Evolutionary conservation across 148 eudicot species (phyloP), one percentile per base, ranked within the genome.

Genomic region (Rhododendron mucronatum): DNA sequence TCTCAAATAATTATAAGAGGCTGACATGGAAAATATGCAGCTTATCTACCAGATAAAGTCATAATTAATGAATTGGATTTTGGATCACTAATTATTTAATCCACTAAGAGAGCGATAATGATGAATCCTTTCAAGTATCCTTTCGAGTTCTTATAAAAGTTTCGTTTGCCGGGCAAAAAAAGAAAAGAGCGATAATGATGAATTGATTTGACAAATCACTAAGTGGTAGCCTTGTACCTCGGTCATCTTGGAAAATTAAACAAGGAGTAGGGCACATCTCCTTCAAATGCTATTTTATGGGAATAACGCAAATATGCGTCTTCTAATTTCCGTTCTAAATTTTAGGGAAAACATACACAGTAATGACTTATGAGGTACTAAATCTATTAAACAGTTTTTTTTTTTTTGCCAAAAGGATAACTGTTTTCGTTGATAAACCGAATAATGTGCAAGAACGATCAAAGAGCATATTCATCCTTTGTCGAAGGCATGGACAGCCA

Each of bases 31-130:
- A 1, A 11, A 5, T 15, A 8, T 26, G 65, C 30, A 51, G 33
- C 48, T 65, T 83, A 41, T 83, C 84, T 28, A n/a, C 21, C 63
- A 41, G 41, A 82, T 82, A 57, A 81, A 33, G 10, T n/a, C 69
- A n/a, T 6, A 44, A 39, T 59, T 11, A 59, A 37, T 13, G 18
- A 44, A 12, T 55, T 33, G 23, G 59, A 5, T 16, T 15, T 82
- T 23, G 74, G 18, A 57, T 37, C 1, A 82, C 41, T 39, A 35
- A 57, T 20, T 82, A 2, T 61, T 11, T 39, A 15, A 53, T 21
- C 28, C 12, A 73, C 77, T 33, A 33, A 71, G 5, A 18, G 65
- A 1, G 65, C 23, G 23, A 20, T 59, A 20, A 59, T 59, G 65
- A 59, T 20, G 65, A 59, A 59, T 18, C 30, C 30, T 30, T 30